Conservation (phyloP, 441 rosid species). For the Eutrema salsugineum region DNA sequence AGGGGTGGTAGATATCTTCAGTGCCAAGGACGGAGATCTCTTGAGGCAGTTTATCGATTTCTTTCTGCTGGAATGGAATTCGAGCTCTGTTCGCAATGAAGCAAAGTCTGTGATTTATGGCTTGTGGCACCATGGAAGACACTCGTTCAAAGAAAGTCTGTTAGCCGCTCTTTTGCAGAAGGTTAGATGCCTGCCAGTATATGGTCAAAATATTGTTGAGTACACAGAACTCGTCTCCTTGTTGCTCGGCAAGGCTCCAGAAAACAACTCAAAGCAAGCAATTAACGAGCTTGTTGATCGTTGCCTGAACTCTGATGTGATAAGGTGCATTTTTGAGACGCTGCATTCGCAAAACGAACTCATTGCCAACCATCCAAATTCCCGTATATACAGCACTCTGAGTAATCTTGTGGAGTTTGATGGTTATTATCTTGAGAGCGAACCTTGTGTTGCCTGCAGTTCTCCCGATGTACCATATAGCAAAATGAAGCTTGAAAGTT, state of each 20-base stretch:
- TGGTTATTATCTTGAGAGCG: slow-evolving; percentile 99
- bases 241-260: slow-evolving; percentile 88
- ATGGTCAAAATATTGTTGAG: slow-evolving; percentile 98
- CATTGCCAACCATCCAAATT: slow-evolving; percentile 99
- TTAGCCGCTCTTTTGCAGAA: slow-evolving; percentile 74
- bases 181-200: slow-evolving; percentile 75
- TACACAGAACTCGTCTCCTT: slow-evolving; percentile 90
- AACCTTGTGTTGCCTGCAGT: slow-evolving; percentile 99
- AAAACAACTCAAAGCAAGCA: slow-evolving; percentile 75
- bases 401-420: slow-evolving; percentile 98
- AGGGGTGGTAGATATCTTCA: slow-evolving; percentile 74
- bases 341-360: slow-evolving; percentile 98
- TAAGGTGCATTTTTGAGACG: slow-evolving; percentile 87
- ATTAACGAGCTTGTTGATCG: slow-evolving; percentile 72
- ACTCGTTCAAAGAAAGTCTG: slow-evolving; percentile 79
- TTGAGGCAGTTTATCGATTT: slow-evolving; percentile 92
- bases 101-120: slow-evolving; percentile 95
- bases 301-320: slow-evolving; percentile 82
- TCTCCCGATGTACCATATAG: slow-evolving; percentile 99
- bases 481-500: slow-evolving; percentile 98
- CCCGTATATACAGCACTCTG: slow-evolving; percentile 94
- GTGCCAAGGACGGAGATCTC: slow-evolving; percentile 73
- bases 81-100: slow-evolving; percentile 91
- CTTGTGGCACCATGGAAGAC: slow-evolving; percentile 98
- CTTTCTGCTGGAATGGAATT: slow-evolving; percentile 98